Evolutionary conservation across 805 yeast species (phyloP).

Genomic region (Hanseniaspora guilliermondii): DNA sequence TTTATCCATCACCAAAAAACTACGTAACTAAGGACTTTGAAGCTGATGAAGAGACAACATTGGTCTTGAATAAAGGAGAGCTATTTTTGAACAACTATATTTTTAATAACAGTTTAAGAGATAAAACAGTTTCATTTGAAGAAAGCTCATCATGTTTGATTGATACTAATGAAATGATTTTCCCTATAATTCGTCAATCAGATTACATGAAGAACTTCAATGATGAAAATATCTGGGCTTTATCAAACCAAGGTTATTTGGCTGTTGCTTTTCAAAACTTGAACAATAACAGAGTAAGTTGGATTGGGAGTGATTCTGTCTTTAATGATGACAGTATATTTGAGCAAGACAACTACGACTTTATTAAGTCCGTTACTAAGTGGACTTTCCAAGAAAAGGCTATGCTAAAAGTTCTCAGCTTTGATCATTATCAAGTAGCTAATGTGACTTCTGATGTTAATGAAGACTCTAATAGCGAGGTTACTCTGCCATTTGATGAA

Average conservation of each 20-base stretch:
- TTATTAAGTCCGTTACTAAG: constrained; percentile 36
- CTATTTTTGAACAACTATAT: constrained; percentile 17
- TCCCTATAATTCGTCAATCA: constrained; percentile 58
- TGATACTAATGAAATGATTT: constrained; percentile 51
- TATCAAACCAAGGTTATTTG: constrained; percentile 66
- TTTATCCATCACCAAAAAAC: constrained; percentile 69
- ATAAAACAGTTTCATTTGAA: constrained; percentile 18
- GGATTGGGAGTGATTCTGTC: constrained; percentile 64
- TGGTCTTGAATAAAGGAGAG: constrained; percentile 17
- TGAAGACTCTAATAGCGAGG: background rate
- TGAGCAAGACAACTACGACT: constrained; percentile 24
- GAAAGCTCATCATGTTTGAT: constrained; percentile 62
- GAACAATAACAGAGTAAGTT: constrained; percentile 61
- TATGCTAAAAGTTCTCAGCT: constrained; percentile 44
- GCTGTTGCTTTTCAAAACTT: constrained; percentile 70
- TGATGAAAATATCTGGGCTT: constrained; percentile 50
- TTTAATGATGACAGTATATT: constrained; percentile 31
- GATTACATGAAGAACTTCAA: constrained; percentile 42
- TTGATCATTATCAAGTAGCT: constrained; percentile 41
- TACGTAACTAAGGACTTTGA: constrained; percentile 57
- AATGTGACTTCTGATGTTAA: background rate
- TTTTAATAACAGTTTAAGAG: constrained; percentile 5
- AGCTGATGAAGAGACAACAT: constrained; percentile 17
- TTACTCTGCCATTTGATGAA: constrained; percentile 30
- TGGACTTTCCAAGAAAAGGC: constrained; percentile 71